Conservation (phyloP, 169 alveolate species). For the Plasmodium chabaudi region DNA sequence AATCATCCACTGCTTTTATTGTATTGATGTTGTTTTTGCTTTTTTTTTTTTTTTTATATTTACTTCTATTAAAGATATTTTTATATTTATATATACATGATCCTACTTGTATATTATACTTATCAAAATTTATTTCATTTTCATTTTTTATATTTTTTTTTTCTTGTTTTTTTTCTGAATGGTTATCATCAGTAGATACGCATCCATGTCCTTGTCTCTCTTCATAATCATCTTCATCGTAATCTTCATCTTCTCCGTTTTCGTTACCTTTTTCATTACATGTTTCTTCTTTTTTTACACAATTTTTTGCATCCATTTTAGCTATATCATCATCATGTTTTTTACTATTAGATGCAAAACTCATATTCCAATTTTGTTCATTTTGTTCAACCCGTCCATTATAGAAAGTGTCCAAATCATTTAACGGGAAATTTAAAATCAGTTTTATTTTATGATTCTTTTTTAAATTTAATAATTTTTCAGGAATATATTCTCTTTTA, state of each 20-base stretch:
- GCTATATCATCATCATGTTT: background rate
- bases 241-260: background rate
- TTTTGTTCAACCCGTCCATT: background rate
- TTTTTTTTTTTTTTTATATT: constrained; percentile 9
- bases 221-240: background rate
- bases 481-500: constrained; percentile 42
- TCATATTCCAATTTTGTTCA: background rate
- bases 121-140: background rate
- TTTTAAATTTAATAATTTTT: constrained; percentile 33
- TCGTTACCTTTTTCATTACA: background rate
- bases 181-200: background rate
- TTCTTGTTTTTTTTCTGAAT: constrained; percentile 5
- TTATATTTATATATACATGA: constrained; percentile 15
- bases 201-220: background rate
- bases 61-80: constrained; percentile 16
- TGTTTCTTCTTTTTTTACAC: background rate
- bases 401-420: background rate
- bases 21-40: background rate
- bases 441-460: constrained; percentile 27
- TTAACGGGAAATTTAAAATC: constrained; percentile 23
- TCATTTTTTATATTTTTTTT: background rate
- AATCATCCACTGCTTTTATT: constrained; percentile 35
- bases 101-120: constrained; percentile 4
- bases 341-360: background rate
- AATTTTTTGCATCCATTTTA: background rate